These are phyloP conservation scores for Mycena vitilis DNA, from an alignment of 768 basidiomycete species.

Conservation along the genomic window DNA sequence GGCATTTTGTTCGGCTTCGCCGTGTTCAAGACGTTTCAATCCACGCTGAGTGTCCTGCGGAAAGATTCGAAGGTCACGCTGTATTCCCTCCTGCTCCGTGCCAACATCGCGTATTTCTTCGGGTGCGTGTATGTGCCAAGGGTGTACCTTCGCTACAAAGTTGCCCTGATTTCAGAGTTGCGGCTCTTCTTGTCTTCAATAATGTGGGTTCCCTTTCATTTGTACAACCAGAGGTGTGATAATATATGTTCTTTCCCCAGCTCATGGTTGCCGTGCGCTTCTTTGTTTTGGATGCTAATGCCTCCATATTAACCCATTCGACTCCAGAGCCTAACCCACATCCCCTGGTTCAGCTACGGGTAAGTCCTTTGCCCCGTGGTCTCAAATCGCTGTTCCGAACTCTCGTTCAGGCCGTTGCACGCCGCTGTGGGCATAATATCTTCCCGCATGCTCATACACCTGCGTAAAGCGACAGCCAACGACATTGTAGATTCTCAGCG, in stretches of 20 bases:
- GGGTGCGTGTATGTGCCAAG: conserved; percentile 45
- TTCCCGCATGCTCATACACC: conserved; percentile 57
- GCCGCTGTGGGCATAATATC: conserved; percentile 60
- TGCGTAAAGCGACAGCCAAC: conserved; percentile 48
- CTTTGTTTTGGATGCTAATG: neutral
- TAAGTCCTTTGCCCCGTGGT: conserved; percentile 30
- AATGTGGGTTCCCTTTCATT: too few relatives aligned
- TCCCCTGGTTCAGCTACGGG: conserved; percentile 65
- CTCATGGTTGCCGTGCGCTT: conserved; percentile 35
- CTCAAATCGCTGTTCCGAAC: neutral
- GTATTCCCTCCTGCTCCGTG: conserved; percentile 51
- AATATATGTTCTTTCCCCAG: conserved; percentile 9
- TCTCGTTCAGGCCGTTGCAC: conserved; percentile 52
- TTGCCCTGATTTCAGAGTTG: conserved; percentile 46
- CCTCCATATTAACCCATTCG: neutral
- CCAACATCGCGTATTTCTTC: conserved; percentile 59
- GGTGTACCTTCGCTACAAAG: too few relatives aligned
- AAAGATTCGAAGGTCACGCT: conserved; percentile 45
- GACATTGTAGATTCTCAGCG: neutral
- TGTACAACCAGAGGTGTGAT: neutral
- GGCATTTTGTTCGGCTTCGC: conserved; percentile 55
- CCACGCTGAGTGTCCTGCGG: conserved; percentile 40
- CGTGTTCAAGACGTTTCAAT: conserved; percentile 47
- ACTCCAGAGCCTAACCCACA: conserved; percentile 53
- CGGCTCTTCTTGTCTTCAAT: conserved; percentile 55